phyloP scores from a whole-genome alignment of 768 basidiomycete genomes.

The Ephemerocybe angulata region DNA sequence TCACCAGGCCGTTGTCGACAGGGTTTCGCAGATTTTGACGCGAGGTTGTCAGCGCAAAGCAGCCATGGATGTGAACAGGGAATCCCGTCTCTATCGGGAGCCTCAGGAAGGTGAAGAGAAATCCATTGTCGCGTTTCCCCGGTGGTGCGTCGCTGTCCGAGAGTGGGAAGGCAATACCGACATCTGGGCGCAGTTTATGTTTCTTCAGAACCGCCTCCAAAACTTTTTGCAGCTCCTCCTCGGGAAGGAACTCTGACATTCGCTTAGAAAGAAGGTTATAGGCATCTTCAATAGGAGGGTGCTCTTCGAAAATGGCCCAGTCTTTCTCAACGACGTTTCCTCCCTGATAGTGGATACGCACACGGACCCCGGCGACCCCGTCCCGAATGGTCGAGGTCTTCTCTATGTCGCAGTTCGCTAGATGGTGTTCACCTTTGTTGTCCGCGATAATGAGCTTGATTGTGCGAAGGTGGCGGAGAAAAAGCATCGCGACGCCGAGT shows the following conservation, averaged over 20 bases:
- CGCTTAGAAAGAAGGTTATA: conserved; percentile 22
- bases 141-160: neutral
- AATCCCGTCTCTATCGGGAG: conserved; percentile 44
- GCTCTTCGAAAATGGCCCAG: conserved; percentile 34
- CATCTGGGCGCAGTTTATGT: conserved; percentile 40
- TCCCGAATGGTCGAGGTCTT: conserved; percentile 2
- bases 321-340: conserved; percentile 10
- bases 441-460: conserved; percentile 41
- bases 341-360: conserved; percentile 13
- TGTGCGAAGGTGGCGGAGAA: conserved; percentile 35
- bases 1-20: conserved; percentile 35
- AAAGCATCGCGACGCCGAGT: conserved; percentile 38
- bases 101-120: conserved; percentile 48
- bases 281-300: conserved; percentile 24
- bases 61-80: conserved; percentile 41
- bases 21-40: conserved; percentile 43
- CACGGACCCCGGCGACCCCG: conserved; percentile 11
- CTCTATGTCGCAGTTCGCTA: conserved; percentile 11
- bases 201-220: conserved; percentile 22
- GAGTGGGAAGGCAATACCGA: conserved; percentile 34
- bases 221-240: conserved; percentile 23
- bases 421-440: conserved; percentile 16
- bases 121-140: conserved; percentile 22
- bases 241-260: too few species aligned
- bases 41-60: conserved; percentile 44